Base-by-base conservation (phyloP, 1,284 basidiomycete genomes). In the Takashimella tepidaria region DNA sequence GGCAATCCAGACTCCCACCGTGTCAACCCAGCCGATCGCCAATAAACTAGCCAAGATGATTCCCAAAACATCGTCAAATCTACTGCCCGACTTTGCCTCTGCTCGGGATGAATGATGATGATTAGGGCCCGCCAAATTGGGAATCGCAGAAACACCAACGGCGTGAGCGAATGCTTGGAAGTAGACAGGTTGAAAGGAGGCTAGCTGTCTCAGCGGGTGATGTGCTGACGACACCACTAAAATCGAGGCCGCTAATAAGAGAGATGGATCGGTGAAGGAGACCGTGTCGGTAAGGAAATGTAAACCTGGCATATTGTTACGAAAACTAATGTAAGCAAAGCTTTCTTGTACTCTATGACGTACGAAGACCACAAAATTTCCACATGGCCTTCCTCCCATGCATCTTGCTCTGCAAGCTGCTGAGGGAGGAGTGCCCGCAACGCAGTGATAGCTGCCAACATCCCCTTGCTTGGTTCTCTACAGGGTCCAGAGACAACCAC, bases 251-350 rank as follows among this genome's bases (percentile, higher is more conserved):
- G 60, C 57, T 5, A 61, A 55, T 2, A 61, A 53, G 4, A 57
- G 60, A 3, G 60, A 55, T 4, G 60, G 60, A 22, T 59, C 45
- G 4, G 41, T 43, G 42, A 61, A 61, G n/a, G 60, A 61, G 24
- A 61, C 60, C 26, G 58, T 55, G n/a, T 57, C 55, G 2, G 53
- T 53, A 40, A 61, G 54, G 47, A 61, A 61, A 48, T 61, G 60
- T 23, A 61, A 41, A 1, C 60, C 60, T 3, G 60, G 60, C 60
- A 61, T 61, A 45, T 61, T 52, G 5, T 53, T 50, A 12, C 60
- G 60, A 57, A 61, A 61, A 0, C 59, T 60, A 47, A 8, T 11
- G 22, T 12, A 6, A 4, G 2, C 42, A 20, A 16, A 40, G 16
- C 45, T 37, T 6, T n/a, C 24, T 20, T n/a, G 4, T 4, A 12